Evolutionary conservation across 2,329 filamentous ascomycete genomes (phyloP), one percentile per base, ranked within the genome.

Genomic region (Shiraia sp.): DNA sequence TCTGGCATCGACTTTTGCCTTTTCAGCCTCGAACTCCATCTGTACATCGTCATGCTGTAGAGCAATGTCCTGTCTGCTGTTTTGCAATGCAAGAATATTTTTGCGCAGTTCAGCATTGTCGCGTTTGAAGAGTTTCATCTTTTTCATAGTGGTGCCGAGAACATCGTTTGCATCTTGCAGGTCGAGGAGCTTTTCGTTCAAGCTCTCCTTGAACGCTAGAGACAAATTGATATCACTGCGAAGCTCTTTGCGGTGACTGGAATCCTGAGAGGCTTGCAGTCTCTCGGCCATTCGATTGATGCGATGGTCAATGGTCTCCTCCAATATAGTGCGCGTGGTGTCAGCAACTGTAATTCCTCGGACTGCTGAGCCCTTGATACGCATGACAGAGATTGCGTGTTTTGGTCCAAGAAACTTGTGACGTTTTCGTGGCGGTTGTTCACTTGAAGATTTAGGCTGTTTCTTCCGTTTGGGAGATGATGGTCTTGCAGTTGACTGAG

Each of bases 101-200:
- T 67, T 72, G 19, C 78, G 71, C 36, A 79, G 48, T 24, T 71
- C 47, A 63, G 65, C 61, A 72, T 75, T 55, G 70, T 73, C 47
- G 65, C 72, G 59, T 70, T 74, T 47, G 69, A 71, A 49, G 58
- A 55, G 67, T 42, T 72, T 75, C 32, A 76, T 53, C 41, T 75
- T 72, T 35, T 71, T 65, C 17, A 72, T 70, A 16, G 78, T 68
- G 2, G 70, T 63, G 42, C 72, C 74, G 32, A 78, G 73, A 38
- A 75, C 73, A 44, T 80, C 75, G 3, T 79, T 70, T 15, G 77
- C 72, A 49, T 77, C 75, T 44, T 76, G 78, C 19, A 80, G 61
- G 30, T 76, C 73, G 32, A 79, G 71, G 2, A 81, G 60, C 15
- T 75, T 72, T 19, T 75, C 72, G 13, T 74, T 72, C 13, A 81